Evolutionary conservation across 441 rosid genomes (phyloP).

Genomic region (Mallotus japonicus): DNA sequence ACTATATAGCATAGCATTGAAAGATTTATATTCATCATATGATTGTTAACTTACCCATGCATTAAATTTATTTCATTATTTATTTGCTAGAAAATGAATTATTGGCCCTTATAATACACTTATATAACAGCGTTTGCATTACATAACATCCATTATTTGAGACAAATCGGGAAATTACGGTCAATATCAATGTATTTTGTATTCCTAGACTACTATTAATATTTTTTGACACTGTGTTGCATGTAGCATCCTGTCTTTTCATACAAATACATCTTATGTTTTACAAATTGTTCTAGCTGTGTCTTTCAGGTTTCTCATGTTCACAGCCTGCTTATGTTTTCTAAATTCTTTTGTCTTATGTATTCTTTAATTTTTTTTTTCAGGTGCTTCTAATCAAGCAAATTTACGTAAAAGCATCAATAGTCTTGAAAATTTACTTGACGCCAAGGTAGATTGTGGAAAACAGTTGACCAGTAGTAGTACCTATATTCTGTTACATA

Average conservation of each 20-base stretch:
- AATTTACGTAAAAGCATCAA: conserved; percentile 81
- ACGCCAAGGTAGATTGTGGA: conserved; percentile 77
- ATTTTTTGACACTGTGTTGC: too few relatives aligned
- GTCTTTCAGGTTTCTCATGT: conserved; percentile 6
- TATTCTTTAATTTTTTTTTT: not conserved
- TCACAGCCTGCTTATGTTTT: conserved; percentile 13
- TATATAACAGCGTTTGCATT: too few relatives aligned
- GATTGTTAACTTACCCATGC: too few relatives aligned
- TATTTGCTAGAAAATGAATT: too few relatives aligned
- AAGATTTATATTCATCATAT: too few relatives aligned
- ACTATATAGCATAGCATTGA: too few relatives aligned
- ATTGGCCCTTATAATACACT: too few relatives aligned
- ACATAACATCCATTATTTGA: not conserved
- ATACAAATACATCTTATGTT: not conserved
- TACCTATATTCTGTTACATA: not conserved
- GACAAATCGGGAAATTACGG: too few relatives aligned
- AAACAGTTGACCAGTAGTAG: not conserved
- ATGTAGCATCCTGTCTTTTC: not conserved
- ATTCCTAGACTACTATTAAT: not conserved
- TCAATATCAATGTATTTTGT: not conserved
- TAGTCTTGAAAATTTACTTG: conserved; percentile 81
- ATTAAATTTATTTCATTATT: too few relatives aligned
- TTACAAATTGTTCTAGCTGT: not conserved
- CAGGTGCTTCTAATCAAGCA: conserved; percentile 76
- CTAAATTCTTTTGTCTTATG: conserved; percentile 11